These are phyloP conservation scores for Flaveria ramosissima DNA, from an alignment of 129 eudicot species.

Conservation along the genomic window DNA sequence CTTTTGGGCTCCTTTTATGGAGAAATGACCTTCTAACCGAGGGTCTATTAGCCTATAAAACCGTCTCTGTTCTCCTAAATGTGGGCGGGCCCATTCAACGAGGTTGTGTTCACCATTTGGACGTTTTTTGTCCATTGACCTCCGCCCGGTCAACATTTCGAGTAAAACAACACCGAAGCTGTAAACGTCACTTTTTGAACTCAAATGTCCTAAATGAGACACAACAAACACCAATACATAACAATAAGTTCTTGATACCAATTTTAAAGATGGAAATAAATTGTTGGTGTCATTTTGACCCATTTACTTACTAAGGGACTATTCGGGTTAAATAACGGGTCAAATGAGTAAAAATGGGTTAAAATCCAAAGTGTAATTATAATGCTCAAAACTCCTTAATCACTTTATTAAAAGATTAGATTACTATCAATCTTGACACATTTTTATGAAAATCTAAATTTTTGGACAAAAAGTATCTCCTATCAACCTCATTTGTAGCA, in stretches of 20 bases:
- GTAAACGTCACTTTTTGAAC: slow-evolving; percentile 61
- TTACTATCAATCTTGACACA: neutral
- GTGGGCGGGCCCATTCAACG: slow-evolving; percentile 70
- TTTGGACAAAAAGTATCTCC: neutral
- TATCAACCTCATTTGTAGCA: neutral
- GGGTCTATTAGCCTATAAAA: slow-evolving; percentile 61
- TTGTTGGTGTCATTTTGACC: neutral
- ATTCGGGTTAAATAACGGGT: neutral
- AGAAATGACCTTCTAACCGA: slow-evolving; percentile 58
- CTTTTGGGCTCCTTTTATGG: slow-evolving; percentile 61
- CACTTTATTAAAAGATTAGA: neutral
- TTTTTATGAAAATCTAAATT: neutral
- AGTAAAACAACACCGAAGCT: slow-evolving; percentile 68
- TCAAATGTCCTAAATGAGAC: slow-evolving; percentile 43
- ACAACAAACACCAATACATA: slow-evolving; percentile 21
- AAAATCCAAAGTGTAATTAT: neutral
- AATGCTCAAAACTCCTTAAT: neutral
- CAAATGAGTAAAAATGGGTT: neutral
- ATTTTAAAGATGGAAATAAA: neutral
- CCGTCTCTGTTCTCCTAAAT: slow-evolving; percentile 47
- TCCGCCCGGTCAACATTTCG: slow-evolving; percentile 58
- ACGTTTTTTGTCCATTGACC: slow-evolving; percentile 69
- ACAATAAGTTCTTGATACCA: slow-evolving; percentile 3
- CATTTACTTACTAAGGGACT: neutral
- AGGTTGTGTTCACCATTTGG: slow-evolving; percentile 65